Conservation (phyloP, 768 basidiomycete species). For the Tephrocybe sp. region DNA sequence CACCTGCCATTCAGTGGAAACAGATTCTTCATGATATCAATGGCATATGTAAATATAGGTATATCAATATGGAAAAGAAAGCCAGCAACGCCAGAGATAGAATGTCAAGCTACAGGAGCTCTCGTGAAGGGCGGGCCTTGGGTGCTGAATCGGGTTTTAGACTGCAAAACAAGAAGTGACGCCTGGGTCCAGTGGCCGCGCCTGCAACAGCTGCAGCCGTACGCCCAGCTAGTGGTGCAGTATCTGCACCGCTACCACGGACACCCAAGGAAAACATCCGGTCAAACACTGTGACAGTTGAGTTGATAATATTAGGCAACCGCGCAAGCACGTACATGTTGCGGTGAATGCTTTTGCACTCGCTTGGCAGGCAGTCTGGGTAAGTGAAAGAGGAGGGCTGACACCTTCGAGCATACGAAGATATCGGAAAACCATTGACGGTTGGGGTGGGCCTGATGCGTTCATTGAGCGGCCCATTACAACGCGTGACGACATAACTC, state of each 20-base stretch:
- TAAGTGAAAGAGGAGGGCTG: constrained; percentile 83
- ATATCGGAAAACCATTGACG: constrained; percentile 92
- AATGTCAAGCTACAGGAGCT: constrained; percentile 12
- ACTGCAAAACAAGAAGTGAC: constrained; percentile 84
- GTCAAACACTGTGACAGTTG: constrained; percentile 65
- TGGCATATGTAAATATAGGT: neutral
- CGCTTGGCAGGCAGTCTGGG: constrained; percentile 85
- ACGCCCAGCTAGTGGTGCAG: constrained; percentile 59
- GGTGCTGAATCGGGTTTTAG: constrained; percentile 59
- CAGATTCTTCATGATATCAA: neutral
- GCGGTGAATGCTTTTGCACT: constrained; percentile 89
- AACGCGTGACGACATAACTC: too few relatives aligned
- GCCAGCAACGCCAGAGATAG: neutral
- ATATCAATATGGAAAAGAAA: neutral
- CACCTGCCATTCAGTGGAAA: constrained; percentile 11
- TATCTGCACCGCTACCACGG: constrained; percentile 71
- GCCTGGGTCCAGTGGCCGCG: constrained; percentile 66
- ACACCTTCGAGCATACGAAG: constrained; percentile 88
- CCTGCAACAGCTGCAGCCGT: constrained; percentile 65
- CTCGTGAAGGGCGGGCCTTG: constrained; percentile 30
- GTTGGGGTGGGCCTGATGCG: constrained; percentile 85
- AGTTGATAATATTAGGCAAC: neutral
- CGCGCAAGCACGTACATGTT: constrained; percentile 53
- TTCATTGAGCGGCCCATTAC: too few relatives aligned
- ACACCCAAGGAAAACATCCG: constrained; percentile 87